These are phyloP conservation scores for Magnaporthiopsis rhizophila DNA, from an alignment of 2,329 filamentous ascomycete species.

Conservation along the genomic window DNA sequence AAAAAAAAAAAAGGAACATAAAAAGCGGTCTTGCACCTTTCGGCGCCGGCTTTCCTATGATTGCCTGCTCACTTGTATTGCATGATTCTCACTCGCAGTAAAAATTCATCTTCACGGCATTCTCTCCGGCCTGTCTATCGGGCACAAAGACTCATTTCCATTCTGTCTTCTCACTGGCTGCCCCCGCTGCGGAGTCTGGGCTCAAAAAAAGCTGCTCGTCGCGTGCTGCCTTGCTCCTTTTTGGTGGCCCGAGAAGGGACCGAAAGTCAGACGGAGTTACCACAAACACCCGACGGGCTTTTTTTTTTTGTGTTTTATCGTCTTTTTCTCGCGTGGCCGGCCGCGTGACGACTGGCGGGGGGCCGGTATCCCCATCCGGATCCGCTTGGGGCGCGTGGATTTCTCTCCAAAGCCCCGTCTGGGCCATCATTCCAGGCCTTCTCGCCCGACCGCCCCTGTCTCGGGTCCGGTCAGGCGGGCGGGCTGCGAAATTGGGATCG, in stretches of 20 bases:
- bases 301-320: neutral
- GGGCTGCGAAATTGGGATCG: neutral
- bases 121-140: neutral
- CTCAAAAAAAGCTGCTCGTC: neutral
- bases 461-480: neutral
- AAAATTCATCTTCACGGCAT: neutral
- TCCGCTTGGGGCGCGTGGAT: neutral
- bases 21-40: too few species aligned
- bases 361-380: neutral
- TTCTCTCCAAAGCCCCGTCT: neutral
- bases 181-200: neutral
- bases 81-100: neutral
- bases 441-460: too few species aligned
- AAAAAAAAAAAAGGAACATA: too few species aligned
- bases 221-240: neutral
- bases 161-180: too few species aligned
- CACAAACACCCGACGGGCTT: neutral
- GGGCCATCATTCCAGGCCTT: too few species aligned
- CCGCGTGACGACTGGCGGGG: neutral
- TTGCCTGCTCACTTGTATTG: too few species aligned
- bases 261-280: neutral
- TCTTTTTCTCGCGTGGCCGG: too few species aligned
- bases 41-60: neutral
- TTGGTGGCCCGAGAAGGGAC: neutral
- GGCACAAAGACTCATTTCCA: neutral